These are phyloP conservation scores for Yamadazyma olivae DNA, from an alignment of 805 yeast species.

Conservation along the genomic window DNA sequence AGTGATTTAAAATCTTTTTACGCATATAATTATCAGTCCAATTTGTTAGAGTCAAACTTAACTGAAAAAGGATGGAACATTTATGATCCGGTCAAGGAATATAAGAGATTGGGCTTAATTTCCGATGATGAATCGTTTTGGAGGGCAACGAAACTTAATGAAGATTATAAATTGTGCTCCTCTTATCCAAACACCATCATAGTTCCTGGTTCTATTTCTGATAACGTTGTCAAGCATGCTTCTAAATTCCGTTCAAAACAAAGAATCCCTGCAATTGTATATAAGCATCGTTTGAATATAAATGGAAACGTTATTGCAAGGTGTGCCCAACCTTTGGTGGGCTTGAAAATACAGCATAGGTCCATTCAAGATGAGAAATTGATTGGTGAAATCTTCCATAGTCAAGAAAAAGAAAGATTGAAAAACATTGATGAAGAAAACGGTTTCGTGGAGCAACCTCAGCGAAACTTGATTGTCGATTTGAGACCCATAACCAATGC, in stretches of 20 bases:
- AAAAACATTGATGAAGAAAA: conserved; percentile 15
- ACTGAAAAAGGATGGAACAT: conserved; percentile 63
- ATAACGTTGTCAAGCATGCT: conserved; percentile 78
- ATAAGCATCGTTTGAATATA: conserved; percentile 53
- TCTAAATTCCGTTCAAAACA: conserved; percentile 81
- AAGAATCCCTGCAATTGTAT: conserved; percentile 79
- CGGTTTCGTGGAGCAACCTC: conserved; percentile 31
- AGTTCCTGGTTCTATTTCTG: conserved; percentile 77
- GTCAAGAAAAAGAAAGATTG: conserved; percentile 41
- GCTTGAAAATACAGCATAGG: conserved; percentile 73
- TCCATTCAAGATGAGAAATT: conserved; percentile 90
- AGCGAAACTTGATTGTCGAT: conserved; percentile 73
- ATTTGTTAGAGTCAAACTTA: conserved; percentile 57
- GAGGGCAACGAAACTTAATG: conserved; percentile 69
- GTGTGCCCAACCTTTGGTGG: conserved; percentile 91
- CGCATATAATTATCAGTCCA: conserved; percentile 80
- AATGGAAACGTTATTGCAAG: conserved; percentile 80
- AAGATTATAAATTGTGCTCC: conserved; percentile 61
- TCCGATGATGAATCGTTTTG: conserved; percentile 40
- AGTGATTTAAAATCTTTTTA: conserved; percentile 50
- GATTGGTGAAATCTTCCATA: conserved; percentile 66
- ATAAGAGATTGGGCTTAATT: conserved; percentile 66
- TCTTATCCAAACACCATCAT: conserved; percentile 71
- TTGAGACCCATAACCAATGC: conserved; percentile 93
- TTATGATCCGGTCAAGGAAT: conserved; percentile 63